These are phyloP conservation scores for Thraustochytrium sp. DNA, from an alignment of 352 stramenopile genomes.

Conservation along the genomic window DNA sequence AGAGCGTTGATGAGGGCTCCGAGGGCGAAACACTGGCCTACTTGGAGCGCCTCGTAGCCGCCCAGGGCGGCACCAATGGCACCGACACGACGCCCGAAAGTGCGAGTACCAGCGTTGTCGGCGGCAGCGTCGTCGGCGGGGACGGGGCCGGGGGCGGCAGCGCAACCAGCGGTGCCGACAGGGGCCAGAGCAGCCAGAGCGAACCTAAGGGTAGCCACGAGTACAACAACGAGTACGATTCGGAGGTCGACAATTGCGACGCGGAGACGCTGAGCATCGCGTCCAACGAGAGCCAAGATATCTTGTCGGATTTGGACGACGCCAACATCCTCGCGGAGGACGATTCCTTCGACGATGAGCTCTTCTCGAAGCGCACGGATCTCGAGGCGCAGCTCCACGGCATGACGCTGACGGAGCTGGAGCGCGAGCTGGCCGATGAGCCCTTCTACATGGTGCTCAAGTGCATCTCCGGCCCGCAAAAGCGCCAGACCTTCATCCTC, in stretches of 20 bases:
- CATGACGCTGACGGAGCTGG: not conserved
- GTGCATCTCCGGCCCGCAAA: slow-evolving; percentile 23
- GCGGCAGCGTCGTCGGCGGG: no score
- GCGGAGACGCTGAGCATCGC: not conserved
- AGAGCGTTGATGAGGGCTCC: slow-evolving; percentile 1
- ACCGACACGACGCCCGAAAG: no score
- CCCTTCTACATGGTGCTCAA: slow-evolving; percentile 32
- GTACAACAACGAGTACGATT: not conserved
- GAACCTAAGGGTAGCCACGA: no score
- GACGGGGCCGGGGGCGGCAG: no score
- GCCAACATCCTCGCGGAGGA: not conserved
- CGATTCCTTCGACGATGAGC: not conserved
- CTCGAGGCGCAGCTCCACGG: not conserved
- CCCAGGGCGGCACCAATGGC: no score
- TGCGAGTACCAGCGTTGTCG: no score
- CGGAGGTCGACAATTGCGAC: not conserved
- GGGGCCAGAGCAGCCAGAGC: no score
- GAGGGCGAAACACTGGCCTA: slow-evolving; percentile 1
- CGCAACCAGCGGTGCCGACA: no score
- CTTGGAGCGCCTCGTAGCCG: not conserved
- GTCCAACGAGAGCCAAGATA: not conserved
- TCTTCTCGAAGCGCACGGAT: slow-evolving; percentile 24
- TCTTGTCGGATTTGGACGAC: not conserved
- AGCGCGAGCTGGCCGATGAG: not conserved
- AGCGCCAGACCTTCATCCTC: slow-evolving; percentile 28